Base-by-base conservation (phyloP, 1,139 yeast species). In the Blastobotrys aristatus region DNA sequence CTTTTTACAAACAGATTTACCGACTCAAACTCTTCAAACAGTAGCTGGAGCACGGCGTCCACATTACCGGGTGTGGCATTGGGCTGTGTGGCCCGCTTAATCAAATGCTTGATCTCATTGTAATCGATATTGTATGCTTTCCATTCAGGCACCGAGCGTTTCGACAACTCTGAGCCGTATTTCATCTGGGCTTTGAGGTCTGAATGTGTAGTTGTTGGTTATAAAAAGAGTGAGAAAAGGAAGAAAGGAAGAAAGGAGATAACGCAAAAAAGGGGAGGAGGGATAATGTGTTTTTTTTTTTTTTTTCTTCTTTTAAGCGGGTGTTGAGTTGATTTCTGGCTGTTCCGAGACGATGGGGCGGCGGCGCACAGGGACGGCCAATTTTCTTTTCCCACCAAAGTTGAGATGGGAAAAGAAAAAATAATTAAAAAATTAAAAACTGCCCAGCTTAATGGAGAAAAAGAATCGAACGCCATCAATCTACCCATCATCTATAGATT, bases 91-190 rank as follows among this genome's bases (percentile, higher is more conserved):
- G 75, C 77, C 39, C 65, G 58, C 57, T 79, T 75, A 50, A 85
- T 84, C 41, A 76, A 72, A 3, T 68, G 66, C 64, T 88, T 88
- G 53, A 89, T 67, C 47, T 81, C 86, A 57, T 86, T 83, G 65
- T 90, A 90, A 62, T 87, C 90, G 38, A 90, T 73, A 65, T 89
- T 87, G 66, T 86, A 83, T 54, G 79, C 77, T 59, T 77, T 77
- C 97, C 97, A 90, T 68, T 87, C 94, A 1, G 94, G 90, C 34
- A 87, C 84, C 8, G 96, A 84, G 57, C 88, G 74, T 54, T 77
- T 79, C 45, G 77, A 71, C 32, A 90, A 73, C 63, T 84, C 89
- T 37, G 78, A 73, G 48, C 96, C 96, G 67, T 88, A 89, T 69
- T 88, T 90, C 97, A 89, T 89, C 27, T n/a, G 37, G 13, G 16